Conservation (phyloP, 2,329 filamentous ascomycete species). For the Fusarium xylarioides region DNA sequence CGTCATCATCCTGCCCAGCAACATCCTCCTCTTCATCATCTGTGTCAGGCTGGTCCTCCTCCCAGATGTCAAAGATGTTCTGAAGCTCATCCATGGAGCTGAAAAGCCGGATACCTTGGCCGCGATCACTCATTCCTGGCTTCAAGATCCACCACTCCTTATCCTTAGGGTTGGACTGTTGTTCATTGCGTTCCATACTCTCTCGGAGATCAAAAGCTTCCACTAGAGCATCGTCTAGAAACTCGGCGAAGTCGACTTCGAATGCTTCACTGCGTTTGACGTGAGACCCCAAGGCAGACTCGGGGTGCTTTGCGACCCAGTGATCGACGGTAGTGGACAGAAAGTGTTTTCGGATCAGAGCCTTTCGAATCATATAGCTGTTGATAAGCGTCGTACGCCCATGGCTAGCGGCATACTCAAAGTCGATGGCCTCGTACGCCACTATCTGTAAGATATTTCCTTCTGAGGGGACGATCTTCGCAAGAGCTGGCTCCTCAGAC, state of each 20-base stretch:
- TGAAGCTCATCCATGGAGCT: slow-evolving; percentile 85
- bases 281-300: slow-evolving; percentile 72
- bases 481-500: slow-evolving; percentile 48
- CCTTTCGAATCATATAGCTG: slow-evolving; percentile 95
- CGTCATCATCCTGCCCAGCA: slow-evolving; percentile 46
- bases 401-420: slow-evolving; percentile 74
- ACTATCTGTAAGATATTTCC: slow-evolving; percentile 77
- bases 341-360: slow-evolving; percentile 95
- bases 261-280: slow-evolving; percentile 85
- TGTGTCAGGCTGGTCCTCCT: slow-evolving; percentile 71
- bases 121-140: slow-evolving; percentile 95
- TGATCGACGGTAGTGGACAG: slow-evolving; percentile 83
- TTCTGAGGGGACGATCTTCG: slow-evolving; percentile 47
- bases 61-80: slow-evolving; percentile 91
- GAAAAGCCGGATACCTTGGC: slow-evolving; percentile 92
- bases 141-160: slow-evolving; percentile 98
- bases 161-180: slow-evolving; percentile 44
- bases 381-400: slow-evolving; percentile 75
- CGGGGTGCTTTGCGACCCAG: slow-evolving; percentile 86
- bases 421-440: slow-evolving; percentile 88
- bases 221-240: slow-evolving; percentile 89
- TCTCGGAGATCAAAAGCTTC: slow-evolving; percentile 89
- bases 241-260: slow-evolving; percentile 96
- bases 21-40: slow-evolving; percentile 68
- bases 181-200: slow-evolving; percentile 74